Evolutionary conservation across 768 basidiomycete species (phyloP).

Genomic region (Lactarius sp.): DNA sequence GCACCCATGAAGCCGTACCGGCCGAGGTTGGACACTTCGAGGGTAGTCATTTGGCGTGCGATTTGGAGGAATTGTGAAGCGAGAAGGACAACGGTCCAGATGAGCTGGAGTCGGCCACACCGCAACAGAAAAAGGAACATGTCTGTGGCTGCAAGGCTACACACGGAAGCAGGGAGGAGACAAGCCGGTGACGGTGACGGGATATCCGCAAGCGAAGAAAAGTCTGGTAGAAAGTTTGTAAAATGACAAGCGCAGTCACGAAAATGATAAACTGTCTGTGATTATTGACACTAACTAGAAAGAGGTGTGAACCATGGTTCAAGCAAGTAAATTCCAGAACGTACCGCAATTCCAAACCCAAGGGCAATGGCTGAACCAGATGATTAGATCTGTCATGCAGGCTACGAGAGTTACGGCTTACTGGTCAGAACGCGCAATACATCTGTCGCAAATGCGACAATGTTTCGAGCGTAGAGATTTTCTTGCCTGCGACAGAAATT

Average conservation of each 20-base stretch:
- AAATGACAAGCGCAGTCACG: slow-evolving; percentile 71
- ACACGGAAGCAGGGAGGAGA: too few relatives aligned
- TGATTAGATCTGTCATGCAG: slow-evolving; percentile 10
- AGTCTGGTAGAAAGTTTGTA: slow-evolving; percentile 40
- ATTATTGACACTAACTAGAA: slow-evolving; percentile 81
- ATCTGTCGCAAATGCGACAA: slow-evolving; percentile 87
- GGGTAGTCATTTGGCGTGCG: too few relatives aligned
- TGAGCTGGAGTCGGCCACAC: too few relatives aligned
- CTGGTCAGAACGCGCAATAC: slow-evolving; percentile 91
- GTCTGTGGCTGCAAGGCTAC: too few relatives aligned
- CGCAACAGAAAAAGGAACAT: too few relatives aligned
- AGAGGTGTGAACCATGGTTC: slow-evolving; percentile 6
- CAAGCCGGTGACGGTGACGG: too few relatives aligned
- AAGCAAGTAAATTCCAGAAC: slow-evolving; percentile 29
- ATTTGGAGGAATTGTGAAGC: too few relatives aligned
- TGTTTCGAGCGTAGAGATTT: slow-evolving; percentile 95
- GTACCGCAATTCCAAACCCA: slow-evolving; percentile 99
- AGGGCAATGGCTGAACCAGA: slow-evolving; percentile 74
- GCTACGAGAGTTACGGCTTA: slow-evolving; percentile 38
- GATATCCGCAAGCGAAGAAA: slow-evolving; percentile 34
- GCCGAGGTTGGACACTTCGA: too few relatives aligned
- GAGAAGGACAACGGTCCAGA: too few relatives aligned
- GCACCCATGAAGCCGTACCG: too few relatives aligned
- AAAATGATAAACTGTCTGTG: slow-evolving; percentile 97
- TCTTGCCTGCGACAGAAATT: slow-evolving; percentile 47